Evolutionary conservation across 441 rosid genomes (phyloP), one percentile per base, ranked within the genome.

Genomic region (Adansonia grandidieri): DNA sequence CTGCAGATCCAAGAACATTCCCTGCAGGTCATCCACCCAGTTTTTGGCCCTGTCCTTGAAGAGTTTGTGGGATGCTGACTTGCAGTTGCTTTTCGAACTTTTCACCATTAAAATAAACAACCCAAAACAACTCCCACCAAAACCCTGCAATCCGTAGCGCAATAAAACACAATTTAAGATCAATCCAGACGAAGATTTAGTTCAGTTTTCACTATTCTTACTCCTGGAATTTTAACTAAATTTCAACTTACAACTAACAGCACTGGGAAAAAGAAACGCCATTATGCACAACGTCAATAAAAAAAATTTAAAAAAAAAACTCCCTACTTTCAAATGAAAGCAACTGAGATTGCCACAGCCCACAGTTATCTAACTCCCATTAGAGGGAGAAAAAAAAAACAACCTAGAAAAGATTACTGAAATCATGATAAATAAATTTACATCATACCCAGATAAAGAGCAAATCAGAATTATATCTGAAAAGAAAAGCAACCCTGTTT

Each of bases 11-110:
- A 87, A 58, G 75, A 96, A 85, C 89, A 91, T 92, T 40, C 92
- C 98, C 80, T 96, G 98, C 81, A 96, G 87, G 86, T 96, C 99
- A 91, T 94, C 99, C 47, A 96, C 99, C 48, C 98, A 96, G 75
- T 93, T 96, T 88, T 93, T 96, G 0, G 98, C 99, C 86, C 88
- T 92, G 82, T 96, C 99, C 88, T 96, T 96, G 86, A 96, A 96
- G 63, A 91, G 91, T 89, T 87, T 94, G 84, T 96, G 99, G 45
- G 99, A 91, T 40, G 97, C 84, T 77, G 98, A 94, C 88, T 91
- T 94, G 84, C 99, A 94, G 80, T 87, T 93, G 71, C 71, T 87
- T 89, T 89, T 93, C 7, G 88, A 84, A 81, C 96, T 83, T 89
- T 90, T 91, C 79, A 95, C 91, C 89, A 88, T 89, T 83, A 73